Evolutionary conservation across 805 yeast genomes (phyloP).

Genomic region (Maudiozyma bulderi): DNA sequence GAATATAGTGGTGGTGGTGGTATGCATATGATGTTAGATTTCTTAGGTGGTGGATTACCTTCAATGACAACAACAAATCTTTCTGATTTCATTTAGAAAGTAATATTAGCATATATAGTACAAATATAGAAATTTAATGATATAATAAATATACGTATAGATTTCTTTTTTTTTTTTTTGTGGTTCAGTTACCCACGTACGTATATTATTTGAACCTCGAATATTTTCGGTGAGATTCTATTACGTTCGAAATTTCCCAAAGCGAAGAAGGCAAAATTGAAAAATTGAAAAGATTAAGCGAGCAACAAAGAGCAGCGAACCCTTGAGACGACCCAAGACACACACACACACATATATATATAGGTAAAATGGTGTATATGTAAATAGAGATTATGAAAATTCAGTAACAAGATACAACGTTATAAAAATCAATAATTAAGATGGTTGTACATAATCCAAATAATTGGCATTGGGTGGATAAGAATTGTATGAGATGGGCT

Average conservation of each 20-base stretch:
- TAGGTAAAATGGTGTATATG: no score
- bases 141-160: neutral
- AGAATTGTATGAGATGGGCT: constrained; percentile 92
- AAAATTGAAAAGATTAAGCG: no score
- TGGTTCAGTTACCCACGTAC: no score
- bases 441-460: constrained; percentile 97
- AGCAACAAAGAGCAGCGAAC: no score
- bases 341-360: no score
- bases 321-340: no score
- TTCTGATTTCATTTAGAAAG: constrained; percentile 21
- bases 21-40: constrained; percentile 86
- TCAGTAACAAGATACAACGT: neutral
- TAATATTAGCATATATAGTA: neutral
- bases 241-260: no score
- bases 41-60: constrained; percentile 59
- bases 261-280: no score
- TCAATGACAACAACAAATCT: constrained; percentile 38
- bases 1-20: constrained; percentile 90
- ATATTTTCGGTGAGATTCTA: no score
- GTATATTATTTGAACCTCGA: no score
- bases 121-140: neutral
- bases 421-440: constrained; percentile 1
- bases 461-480: constrained; percentile 99
- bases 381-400: neutral
- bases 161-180: no score